Evolutionary conservation across 768 basidiomycete species (phyloP).

Genomic region (Kwoniella europaea): DNA sequence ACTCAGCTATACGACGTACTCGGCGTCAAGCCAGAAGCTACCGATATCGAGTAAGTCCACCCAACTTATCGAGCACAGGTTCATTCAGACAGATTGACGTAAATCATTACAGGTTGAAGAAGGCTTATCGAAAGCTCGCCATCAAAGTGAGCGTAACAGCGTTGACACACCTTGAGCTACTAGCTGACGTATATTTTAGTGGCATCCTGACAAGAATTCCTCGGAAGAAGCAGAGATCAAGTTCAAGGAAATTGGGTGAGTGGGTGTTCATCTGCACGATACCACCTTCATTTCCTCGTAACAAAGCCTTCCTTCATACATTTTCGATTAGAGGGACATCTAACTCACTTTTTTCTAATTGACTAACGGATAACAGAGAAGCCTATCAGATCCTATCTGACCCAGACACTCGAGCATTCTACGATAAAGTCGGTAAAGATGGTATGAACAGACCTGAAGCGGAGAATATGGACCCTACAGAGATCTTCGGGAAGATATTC

Average conservation of each 20-base stretch:
- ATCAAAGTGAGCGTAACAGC: slow-evolving; percentile 69
- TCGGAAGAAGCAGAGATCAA: slow-evolving; percentile 91
- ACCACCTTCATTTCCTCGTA: too few relatives aligned
- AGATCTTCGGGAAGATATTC: slow-evolving; percentile 94
- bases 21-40: slow-evolving; percentile 56
- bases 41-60: slow-evolving; percentile 54
- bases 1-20: slow-evolving; percentile 58
- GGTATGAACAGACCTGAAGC: slow-evolving; percentile 77
- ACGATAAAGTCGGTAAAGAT: slow-evolving; percentile 92
- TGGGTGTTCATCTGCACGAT: background rate
- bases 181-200: slow-evolving; percentile 62
- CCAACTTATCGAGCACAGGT: background rate
- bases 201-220: slow-evolving; percentile 93
- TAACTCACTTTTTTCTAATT: too few relatives aligned
- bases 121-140: slow-evolving; percentile 90
- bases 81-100: background rate
- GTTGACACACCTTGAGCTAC: background rate
- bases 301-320: too few relatives aligned
- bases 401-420: slow-evolving; percentile 82
- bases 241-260: slow-evolving; percentile 93
- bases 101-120: slow-evolving; percentile 68
- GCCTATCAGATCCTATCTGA: slow-evolving; percentile 79
- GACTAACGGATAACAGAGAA: slow-evolving; percentile 63
- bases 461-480: slow-evolving; percentile 89
- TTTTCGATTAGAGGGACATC: too few relatives aligned